These are phyloP conservation scores for Chaetomiaceae sp. DNA, from an alignment of 2,329 filamentous ascomycete species.

Conservation along the genomic window DNA sequence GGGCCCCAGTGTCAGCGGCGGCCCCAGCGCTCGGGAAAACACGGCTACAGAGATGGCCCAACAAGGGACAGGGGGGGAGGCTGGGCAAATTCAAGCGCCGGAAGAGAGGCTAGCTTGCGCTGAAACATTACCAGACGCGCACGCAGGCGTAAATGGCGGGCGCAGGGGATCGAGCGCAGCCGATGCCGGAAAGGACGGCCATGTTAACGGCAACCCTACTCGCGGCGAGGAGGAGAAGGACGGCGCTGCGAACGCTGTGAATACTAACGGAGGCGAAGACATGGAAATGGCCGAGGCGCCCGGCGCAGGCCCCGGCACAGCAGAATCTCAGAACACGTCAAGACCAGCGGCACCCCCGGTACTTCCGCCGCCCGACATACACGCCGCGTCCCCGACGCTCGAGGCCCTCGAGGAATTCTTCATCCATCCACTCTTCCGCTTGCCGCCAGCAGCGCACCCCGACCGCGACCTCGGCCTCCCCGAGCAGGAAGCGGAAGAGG, in stretches of 20 bases:
- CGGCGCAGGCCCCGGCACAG: neutral
- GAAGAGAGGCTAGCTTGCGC: conserved; percentile 8
- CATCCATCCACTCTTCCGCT: conserved; percentile 71
- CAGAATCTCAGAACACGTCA: neutral
- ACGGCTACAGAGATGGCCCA: neutral
- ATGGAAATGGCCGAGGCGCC: conserved; percentile 22
- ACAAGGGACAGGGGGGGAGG: neutral
- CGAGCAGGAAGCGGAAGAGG: conserved; percentile 70
- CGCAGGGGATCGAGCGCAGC: neutral
- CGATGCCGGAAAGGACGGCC: neutral
- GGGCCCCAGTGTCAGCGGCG: conserved; percentile 7
- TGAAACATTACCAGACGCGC: conserved; percentile 13
- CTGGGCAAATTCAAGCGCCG: neutral
- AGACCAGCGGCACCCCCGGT: neutral
- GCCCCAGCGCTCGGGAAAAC: no score
- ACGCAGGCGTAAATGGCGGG: conserved; percentile 6
- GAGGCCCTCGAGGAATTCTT: conserved; percentile 41
- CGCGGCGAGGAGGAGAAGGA: neutral
- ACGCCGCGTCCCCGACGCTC: neutral
- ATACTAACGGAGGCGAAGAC: conserved; percentile 6
- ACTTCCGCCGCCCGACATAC: neutral
- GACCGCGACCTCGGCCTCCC: conserved; percentile 71
- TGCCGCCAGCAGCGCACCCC: conserved; percentile 56
- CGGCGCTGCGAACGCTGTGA: neutral
- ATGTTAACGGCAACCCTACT: conserved; percentile 6